Percentiles rank a stretch among this genome's conserved stretches.
These are phyloP conservation scores for Arthrobotrys iridis DNA, from an alignment of 2,329 filamentous ascomycete species.

Conservation along the genomic window DNA sequence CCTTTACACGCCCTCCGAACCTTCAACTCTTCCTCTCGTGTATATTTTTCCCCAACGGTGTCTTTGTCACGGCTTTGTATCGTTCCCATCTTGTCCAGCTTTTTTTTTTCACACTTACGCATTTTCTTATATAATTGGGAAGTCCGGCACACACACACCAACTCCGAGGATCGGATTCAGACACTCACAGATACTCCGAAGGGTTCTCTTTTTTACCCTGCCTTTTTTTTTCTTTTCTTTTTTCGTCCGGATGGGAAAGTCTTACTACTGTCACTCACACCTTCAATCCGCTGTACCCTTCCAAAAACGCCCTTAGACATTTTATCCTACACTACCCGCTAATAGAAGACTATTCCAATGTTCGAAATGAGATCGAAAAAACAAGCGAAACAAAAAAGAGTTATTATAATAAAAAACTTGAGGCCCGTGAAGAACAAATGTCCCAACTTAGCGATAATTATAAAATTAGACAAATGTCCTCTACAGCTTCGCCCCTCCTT, in stretches of 20 bases:
- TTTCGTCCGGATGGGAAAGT: slow-evolving; percentile 46
- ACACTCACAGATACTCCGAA: background rate
- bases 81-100: slow-evolving; percentile 41
- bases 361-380: slow-evolving; percentile 38
- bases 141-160: slow-evolving; percentile 22
- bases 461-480: background rate
- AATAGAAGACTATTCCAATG: slow-evolving; percentile 54
- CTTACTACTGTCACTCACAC: slow-evolving; percentile 27
- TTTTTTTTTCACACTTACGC: slow-evolving; percentile 28
- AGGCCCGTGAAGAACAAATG: background rate
- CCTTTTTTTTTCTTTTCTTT: slow-evolving; percentile 48
- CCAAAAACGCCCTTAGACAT: slow-evolving; percentile 36
- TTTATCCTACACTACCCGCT: slow-evolving; percentile 39
- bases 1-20: slow-evolving; percentile 7
- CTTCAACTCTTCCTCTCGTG: slow-evolving; percentile 30
- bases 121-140: slow-evolving; percentile 53
- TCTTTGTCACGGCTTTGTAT: slow-evolving; percentile 51
- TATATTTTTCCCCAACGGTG: slow-evolving; percentile 51
- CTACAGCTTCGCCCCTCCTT: slow-evolving; percentile 28
- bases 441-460: background rate
- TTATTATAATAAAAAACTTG: background rate
- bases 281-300: slow-evolving; percentile 14
- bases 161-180: slow-evolving; percentile 12
- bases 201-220: slow-evolving; percentile 27
- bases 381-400: background rate